phyloP scores from a whole-genome alignment of 2,329 filamentous ascomycete species.

The Herpotrichia juniperi region DNA sequence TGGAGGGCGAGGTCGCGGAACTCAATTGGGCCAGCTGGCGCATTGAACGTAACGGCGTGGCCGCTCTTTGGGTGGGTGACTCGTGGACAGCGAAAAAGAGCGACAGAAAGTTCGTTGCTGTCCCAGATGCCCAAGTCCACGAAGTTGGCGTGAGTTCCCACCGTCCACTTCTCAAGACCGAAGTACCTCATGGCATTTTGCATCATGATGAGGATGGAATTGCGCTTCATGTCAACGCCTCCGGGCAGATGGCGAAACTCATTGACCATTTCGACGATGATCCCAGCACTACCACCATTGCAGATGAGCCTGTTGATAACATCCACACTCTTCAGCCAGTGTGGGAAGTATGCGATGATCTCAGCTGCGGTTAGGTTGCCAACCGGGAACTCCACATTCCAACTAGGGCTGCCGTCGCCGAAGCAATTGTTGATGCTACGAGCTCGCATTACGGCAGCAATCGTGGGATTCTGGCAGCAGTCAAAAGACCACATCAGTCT shows the following conservation, averaged over 20 bases:
- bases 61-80: slow-evolving; percentile 2
- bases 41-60: neutral
- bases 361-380: slow-evolving; percentile 17
- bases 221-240: neutral
- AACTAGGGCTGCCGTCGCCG: neutral
- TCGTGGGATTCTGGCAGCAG: too few species aligned
- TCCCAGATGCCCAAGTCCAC: neutral
- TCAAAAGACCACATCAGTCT: too few species aligned
- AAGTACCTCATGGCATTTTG: neutral
- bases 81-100: slow-evolving; percentile 4
- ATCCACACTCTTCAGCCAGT: slow-evolving; percentile 14
- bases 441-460: too few species aligned
- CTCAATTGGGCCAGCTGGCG: neutral
- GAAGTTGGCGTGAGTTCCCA: neutral
- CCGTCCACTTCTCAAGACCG: slow-evolving; percentile 2
- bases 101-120: neutral
- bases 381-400: slow-evolving; percentile 7
- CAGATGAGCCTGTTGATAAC: slow-evolving; percentile 14
- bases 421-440: slow-evolving; percentile 2
- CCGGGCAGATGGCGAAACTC: slow-evolving; percentile 1
- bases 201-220: slow-evolving; percentile 9
- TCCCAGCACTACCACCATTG: slow-evolving; percentile 7
- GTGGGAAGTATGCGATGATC: slow-evolving; percentile 14
- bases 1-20: slow-evolving; percentile 11
- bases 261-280: slow-evolving; percentile 12